Conservation (phyloP, 352 stramenopile genomes). For the Thalassiosira sp. region DNA sequence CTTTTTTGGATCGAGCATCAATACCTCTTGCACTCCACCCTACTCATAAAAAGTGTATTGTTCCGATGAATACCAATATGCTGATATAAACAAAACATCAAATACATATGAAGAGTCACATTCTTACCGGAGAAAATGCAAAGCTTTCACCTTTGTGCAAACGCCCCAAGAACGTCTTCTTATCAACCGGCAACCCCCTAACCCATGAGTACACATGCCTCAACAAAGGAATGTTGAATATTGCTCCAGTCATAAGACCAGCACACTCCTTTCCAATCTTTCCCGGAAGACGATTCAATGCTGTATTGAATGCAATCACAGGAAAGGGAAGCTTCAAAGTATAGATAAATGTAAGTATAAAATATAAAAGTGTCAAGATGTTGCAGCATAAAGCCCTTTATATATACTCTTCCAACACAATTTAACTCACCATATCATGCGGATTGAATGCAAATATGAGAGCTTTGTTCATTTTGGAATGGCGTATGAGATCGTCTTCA, state of each 20-base stretch:
- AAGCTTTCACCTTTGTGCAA: constrained; percentile 52
- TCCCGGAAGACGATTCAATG: constrained; percentile 39
- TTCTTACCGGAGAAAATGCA: constrained; percentile 46
- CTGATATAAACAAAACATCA: too few relatives aligned
- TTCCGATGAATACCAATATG: too few relatives aligned
- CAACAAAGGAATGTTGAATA: constrained; percentile 61
- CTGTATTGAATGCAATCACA: constrained; percentile 53
- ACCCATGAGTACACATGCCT: constrained; percentile 64
- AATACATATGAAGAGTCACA: too few relatives aligned
- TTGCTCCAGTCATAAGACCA: constrained; percentile 51
- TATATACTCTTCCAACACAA: background rate
- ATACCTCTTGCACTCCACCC: constrained; percentile 70
- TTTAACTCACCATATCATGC: constrained; percentile 52
- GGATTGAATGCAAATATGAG: constrained; percentile 65
- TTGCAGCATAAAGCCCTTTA: too few relatives aligned
- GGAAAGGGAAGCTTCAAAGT: constrained; percentile 35
- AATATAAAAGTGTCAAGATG: too few relatives aligned
- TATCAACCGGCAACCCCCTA: constrained; percentile 38
- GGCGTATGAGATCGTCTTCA: constrained; percentile 40
- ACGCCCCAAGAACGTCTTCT: constrained; percentile 51
- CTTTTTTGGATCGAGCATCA: constrained; percentile 44
- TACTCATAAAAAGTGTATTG: too few relatives aligned
- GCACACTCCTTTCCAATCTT: constrained; percentile 32
- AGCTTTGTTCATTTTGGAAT: constrained; percentile 45
- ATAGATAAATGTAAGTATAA: too few relatives aligned